phyloP scores from a whole-genome alignment of 495 filamentous ascomycete genomes.

The Corynascus novoguineensis region DNA sequence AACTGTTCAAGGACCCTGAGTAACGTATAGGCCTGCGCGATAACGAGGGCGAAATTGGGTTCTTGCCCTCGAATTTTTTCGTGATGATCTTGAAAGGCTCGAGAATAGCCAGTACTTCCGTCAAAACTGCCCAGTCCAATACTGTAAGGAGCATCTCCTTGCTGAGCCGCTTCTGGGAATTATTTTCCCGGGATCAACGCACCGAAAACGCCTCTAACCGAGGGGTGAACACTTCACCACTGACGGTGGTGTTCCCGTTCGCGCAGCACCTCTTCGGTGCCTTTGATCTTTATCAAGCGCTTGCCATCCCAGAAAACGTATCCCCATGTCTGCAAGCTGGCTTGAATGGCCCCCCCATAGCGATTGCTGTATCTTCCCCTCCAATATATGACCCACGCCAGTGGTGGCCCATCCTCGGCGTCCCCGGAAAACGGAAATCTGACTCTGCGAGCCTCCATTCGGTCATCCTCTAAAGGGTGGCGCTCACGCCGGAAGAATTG shows the following conservation, averaged over 20 bases:
- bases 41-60: no score
- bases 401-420: slow-evolving; percentile 12
- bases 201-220: no score
- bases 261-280: background rate
- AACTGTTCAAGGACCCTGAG: no score
- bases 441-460: background rate
- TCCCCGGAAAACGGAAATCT: slow-evolving; percentile 23
- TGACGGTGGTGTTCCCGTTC: background rate
- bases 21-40: no score
- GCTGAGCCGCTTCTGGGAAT: no score
- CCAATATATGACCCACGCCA: slow-evolving; percentile 26
- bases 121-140: no score
- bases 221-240: background rate
- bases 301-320: slow-evolving; percentile 26
- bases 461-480: slow-evolving; percentile 4
- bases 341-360: slow-evolving; percentile 11
- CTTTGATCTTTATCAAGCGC: slow-evolving; percentile 9
- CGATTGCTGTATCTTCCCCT: slow-evolving; percentile 13
- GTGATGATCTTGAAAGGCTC: no score
- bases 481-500: background rate
- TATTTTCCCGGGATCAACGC: no score
- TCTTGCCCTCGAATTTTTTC: no score
- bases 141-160: no score
- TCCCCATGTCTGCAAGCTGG: slow-evolving; percentile 13
- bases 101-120: no score